Conservation (phyloP, 352 stramenopile species). For the Pythium biforme region DNA sequence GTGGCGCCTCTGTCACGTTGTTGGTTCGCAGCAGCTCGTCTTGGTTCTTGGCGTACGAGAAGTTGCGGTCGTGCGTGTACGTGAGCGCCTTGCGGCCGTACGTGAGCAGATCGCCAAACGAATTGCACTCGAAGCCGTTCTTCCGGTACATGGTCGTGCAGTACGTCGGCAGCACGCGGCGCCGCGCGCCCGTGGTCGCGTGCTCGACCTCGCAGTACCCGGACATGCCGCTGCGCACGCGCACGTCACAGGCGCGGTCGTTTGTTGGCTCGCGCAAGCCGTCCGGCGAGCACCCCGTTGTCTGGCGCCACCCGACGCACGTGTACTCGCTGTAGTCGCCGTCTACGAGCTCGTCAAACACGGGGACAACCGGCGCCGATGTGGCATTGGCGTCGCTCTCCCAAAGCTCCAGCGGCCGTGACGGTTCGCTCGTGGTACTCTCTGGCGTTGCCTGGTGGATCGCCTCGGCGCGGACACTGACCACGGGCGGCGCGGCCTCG, state of each 20-base stretch:
- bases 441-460: too few species aligned
- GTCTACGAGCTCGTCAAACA: conserved; percentile 1
- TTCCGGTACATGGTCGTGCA: conserved; percentile 12
- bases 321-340: conserved; percentile 12
- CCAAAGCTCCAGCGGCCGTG: conserved; percentile 29
- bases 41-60: conserved; percentile 7
- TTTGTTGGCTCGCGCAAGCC: not conserved
- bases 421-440: not conserved
- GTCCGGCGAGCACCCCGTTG: conserved; percentile 16
- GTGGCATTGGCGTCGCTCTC: not conserved
- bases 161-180: conserved; percentile 20
- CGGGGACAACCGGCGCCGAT: not conserved
- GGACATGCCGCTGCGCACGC: conserved; percentile 3
- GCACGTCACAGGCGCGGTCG: conserved; percentile 6
- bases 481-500: too few species aligned
- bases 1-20: too few species aligned
- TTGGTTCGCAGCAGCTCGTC: not conserved
- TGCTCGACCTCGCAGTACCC: conserved; percentile 27
- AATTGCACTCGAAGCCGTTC: conserved; percentile 4
- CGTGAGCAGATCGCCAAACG: conserved; percentile 10
- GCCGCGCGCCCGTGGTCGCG: not conserved
- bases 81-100: conserved; percentile 19
- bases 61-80: conserved; percentile 11
- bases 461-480: not conserved
- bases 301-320: conserved; percentile 24